phyloP scores from a whole-genome alignment of 805 yeast genomes.

The Martiniozyma abietophila region DNA sequence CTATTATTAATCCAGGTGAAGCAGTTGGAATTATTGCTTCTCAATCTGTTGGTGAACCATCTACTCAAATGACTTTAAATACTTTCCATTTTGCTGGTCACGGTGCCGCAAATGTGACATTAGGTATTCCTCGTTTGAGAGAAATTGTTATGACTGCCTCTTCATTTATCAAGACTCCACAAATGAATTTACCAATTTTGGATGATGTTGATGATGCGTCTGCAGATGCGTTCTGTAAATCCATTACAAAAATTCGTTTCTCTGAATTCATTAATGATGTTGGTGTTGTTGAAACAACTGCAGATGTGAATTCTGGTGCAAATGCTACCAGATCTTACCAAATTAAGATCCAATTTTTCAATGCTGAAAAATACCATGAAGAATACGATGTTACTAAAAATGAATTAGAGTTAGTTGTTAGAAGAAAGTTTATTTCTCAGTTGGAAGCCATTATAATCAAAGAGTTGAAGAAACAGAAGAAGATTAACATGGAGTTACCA shows the following conservation, averaged over 20 bases:
- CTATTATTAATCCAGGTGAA: slow-evolving; percentile 93
- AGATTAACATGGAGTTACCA: slow-evolving; percentile 40
- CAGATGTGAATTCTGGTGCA: slow-evolving; percentile 33
- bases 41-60: slow-evolving; percentile 98
- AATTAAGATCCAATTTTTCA: slow-evolving; percentile 67
- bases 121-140: slow-evolving; percentile 99
- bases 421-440: slow-evolving; percentile 52
- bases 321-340: slow-evolving; percentile 59
- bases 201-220: slow-evolving; percentile 72
- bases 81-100: slow-evolving; percentile 99
- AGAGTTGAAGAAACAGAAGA: slow-evolving; percentile 77
- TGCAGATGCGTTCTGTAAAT: slow-evolving; percentile 90
- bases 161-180: slow-evolving; percentile 93
- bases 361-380: slow-evolving; percentile 63
- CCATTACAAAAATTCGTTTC: slow-evolving; percentile 73
- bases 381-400: slow-evolving; percentile 85
- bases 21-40: slow-evolving; percentile 98
- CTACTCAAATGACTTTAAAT: slow-evolving; percentile 96
- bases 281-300: slow-evolving; percentile 81
- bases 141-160: slow-evolving; percentile 99
- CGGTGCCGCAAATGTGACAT: slow-evolving; percentile 99
- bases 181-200: slow-evolving; percentile 86
- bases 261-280: slow-evolving; percentile 86
- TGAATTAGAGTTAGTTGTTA: slow-evolving; percentile 63
- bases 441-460: slow-evolving; percentile 68